Base-by-base conservation (phyloP, 2,329 filamentous ascomycete genomes). In the Parafenestella ontariensis region DNA sequence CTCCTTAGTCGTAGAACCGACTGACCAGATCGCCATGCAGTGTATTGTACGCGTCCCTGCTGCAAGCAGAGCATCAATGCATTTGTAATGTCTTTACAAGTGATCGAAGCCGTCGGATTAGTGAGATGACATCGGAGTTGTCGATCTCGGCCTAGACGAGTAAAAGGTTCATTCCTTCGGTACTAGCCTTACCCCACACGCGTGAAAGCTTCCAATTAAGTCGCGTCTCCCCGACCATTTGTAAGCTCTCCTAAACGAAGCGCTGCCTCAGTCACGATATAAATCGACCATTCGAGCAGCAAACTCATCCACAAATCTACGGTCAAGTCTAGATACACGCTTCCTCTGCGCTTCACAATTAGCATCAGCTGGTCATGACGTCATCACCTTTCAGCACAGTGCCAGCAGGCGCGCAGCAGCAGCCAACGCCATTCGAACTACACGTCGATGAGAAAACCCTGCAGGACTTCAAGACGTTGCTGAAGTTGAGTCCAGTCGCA, bases 401-500 rank as follows among this genome's bases (percentile, higher is more conserved):
- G 34, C 65, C 63, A 24, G 41, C 56, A 23, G 45, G 56, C 37
- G 59, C 53, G 20, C 53, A 52, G 34, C 61, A 62, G 37, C 46
- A 62, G 37, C 63, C 59, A 28, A 58, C 53, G 24, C 58, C 61
- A 0, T 74, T 73, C 46, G 57, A 70, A 28, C 51, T 73, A 9
- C 58, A 66, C 23, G 37, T 73, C 21, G 50, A 60, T 7, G 69
- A 74, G 11, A 52, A 69, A 11, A 66, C 72, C 48, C 18, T 74
- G 17, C 57, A 68, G 17, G 66, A 72, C 5, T 61, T 75, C 29
- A 69, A 73, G 46, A 67, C 60, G 0, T 41, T 75, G 18, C 33
- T 75, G 3, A 56, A 53, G 9, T 39, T 74, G 8, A 66, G 63
- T 33, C 72, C 72, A 1, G 49, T 75, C 6, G 70, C 69, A 7